phyloP scores from a whole-genome alignment of 2,329 filamentous ascomycete genomes.

The Sporothrix globosa region DNA sequence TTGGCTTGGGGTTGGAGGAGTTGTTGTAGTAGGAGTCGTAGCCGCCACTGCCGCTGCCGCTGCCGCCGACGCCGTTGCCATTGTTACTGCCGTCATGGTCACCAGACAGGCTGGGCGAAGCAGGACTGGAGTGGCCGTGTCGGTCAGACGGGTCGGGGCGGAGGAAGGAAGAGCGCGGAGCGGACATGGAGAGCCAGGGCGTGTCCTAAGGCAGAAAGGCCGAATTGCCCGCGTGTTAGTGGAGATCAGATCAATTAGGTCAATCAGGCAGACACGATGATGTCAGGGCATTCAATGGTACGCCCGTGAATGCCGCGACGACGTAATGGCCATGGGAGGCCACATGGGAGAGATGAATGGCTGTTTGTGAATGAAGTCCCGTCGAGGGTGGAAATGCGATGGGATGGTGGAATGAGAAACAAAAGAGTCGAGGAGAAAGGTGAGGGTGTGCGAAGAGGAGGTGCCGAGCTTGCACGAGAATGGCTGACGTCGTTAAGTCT shows the following conservation, averaged over 20 bases:
- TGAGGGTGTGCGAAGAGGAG: not conserved
- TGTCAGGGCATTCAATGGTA: conserved; percentile 22
- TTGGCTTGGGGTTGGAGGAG: conserved; percentile 57
- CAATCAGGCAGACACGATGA: not conserved
- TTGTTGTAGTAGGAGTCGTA: conserved; percentile 42
- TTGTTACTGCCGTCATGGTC: conserved; percentile 33
- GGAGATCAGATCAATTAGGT: not conserved
- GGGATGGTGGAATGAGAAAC: not conserved
- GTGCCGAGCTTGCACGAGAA: conserved; percentile 18
- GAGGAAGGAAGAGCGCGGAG: conserved; percentile 46
- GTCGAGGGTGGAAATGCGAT: not conserved
- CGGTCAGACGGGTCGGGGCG: conserved; percentile 39
- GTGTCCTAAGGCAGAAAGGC: conserved; percentile 45
- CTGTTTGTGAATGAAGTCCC: not conserved
- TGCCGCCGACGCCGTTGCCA: conserved; percentile 36
- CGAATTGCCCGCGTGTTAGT: conserved; percentile 1
- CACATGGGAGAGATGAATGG: conserved; percentile 10
- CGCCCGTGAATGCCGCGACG: conserved; percentile 6
- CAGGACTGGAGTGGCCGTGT: conserved; percentile 40
- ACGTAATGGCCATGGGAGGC: conserved; percentile 18
- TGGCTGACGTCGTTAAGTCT: conserved; percentile 30
- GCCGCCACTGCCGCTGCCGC: conserved; percentile 38
- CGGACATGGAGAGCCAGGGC: conserved; percentile 60
- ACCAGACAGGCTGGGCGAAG: conserved; percentile 27
- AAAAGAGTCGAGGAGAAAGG: not conserved